Evolutionary conservation across 305 asterid genomes (phyloP), one percentile per base, ranked within the genome.

Genomic region (Fraxinus dipetala): DNA sequence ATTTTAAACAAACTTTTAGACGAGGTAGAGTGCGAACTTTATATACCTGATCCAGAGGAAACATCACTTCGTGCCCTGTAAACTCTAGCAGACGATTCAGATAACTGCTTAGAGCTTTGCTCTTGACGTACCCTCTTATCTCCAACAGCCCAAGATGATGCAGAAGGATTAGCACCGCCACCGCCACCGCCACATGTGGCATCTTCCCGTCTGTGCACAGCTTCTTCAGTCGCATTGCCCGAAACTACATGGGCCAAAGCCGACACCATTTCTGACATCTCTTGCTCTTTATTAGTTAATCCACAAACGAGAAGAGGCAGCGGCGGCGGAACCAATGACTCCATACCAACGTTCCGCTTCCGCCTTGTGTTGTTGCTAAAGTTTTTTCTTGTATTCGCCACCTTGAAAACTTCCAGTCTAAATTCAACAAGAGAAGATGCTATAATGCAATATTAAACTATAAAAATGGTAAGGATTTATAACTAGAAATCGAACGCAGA

Each of bases 201-300:
- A 8, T 28, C 48, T 5, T 24, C 79, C n/a, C 0, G 26, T 2
- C 51, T 72, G 0, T 48, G 79, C 30, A 1, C 67, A 63, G 67
- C 79, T 0, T 38, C 80, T 0, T 45, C 40, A 48, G 1, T 43
- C 32, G 70, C 87, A 26, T 79, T 90, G 31, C 94, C 97, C 78
- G 93, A 90, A 38, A 95, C 91, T 18, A 95, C 98, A 59, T 84
- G 92, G n/a, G 95, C 85, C 69, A 95, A 77, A 79, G 98, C 98
- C 0, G 96, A 90, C 22, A 95, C 97, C 92, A 95, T 95, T 0
- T 85, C 90, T 4, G 93, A 90, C 92, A 92, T 93, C 83, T 95
- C 98, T 13, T 78, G 84, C 83, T 95, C 92, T 74, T 95, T 89
- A 43, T 84, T 80, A 1, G 91, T n/a, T 54, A 6, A 35, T 76